Conservation (phyloP, 306 rosid genomes). For the Cucurbita ficifolia region DNA sequence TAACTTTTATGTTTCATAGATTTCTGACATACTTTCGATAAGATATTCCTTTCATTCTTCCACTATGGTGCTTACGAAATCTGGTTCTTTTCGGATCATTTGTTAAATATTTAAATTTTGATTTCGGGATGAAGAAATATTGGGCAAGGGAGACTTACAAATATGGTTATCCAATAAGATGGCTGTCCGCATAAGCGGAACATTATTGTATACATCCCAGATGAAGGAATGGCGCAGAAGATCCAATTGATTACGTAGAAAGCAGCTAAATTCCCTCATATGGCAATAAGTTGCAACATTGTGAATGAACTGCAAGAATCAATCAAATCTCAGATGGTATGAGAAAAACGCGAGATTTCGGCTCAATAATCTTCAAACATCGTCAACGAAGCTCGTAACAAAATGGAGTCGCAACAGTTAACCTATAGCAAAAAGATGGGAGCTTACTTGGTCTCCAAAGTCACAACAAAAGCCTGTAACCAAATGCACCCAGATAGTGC, state of each 20-base stretch:
- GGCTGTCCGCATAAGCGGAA: slow-evolving; percentile 76
- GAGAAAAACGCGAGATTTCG: not conserved
- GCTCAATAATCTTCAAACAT: not conserved
- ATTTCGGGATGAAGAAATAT: too few species aligned
- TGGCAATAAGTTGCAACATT: slow-evolving; percentile 64
- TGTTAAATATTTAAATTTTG: too few species aligned
- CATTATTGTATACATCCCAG: slow-evolving; percentile 96
- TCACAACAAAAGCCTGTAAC: slow-evolving; percentile 92
- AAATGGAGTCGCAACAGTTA: not conserved
- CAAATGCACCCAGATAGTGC: slow-evolving; percentile 96
- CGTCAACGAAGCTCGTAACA: not conserved
- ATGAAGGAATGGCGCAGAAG: slow-evolving; percentile 82
- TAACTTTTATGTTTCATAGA: too few species aligned
- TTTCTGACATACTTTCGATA: too few species aligned
- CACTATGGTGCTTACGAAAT: too few species aligned
- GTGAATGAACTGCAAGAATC: slow-evolving; percentile 75
- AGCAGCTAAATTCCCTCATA: slow-evolving; percentile 87
- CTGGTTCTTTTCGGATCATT: too few species aligned
- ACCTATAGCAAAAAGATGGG: not conserved
- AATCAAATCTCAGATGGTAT: slow-evolving; percentile 14
- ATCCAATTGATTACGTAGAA: slow-evolving; percentile 77
- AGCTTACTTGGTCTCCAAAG: slow-evolving; percentile 90
- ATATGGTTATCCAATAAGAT: slow-evolving; percentile 75
- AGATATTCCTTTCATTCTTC: too few species aligned
- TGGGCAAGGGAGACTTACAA: slow-evolving; percentile 38